Percentiles rank a stretch among this genome's conserved stretches.
Evolutionary conservation across 176 grass and related monocot genomes (phyloP).

Genomic region (Sorghum bicolor): DNA sequence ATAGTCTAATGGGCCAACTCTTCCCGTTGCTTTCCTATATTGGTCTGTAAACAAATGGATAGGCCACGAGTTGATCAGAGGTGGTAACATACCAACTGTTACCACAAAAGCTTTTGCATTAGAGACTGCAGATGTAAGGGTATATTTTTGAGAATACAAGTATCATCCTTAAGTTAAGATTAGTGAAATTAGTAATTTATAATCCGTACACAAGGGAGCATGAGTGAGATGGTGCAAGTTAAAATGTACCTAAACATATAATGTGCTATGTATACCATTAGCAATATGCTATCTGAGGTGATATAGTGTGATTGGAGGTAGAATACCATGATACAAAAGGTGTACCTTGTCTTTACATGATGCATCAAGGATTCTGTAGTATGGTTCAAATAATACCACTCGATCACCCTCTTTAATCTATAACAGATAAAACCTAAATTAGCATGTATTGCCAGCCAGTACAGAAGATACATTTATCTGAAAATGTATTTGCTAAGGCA

Average conservation of each 20-base stretch:
- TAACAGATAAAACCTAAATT: slow-evolving; percentile 14
- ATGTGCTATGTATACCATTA: background rate
- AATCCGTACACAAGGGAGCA: background rate
- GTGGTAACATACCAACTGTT: background rate
- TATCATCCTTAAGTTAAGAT: background rate
- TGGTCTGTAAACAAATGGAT: background rate
- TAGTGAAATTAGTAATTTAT: background rate
- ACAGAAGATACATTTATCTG: background rate
- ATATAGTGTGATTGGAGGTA: background rate
- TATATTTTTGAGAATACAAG: background rate
- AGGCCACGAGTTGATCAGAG: background rate
- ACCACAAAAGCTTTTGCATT: background rate
- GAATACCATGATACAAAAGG: background rate
- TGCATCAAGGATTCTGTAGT: slow-evolving; percentile 48
- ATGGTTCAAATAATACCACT: slow-evolving; percentile 57
- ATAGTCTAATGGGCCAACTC: background rate
- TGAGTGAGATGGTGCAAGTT: background rate
- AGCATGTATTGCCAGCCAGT: background rate
- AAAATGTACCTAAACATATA: background rate
- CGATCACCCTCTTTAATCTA: slow-evolving; percentile 80
- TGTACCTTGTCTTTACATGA: slow-evolving; percentile 58
- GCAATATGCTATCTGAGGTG: background rate
- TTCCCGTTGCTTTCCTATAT: background rate
- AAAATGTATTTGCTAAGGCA: background rate
- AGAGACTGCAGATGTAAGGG: background rate